Percentiles rank a stretch among this genome's conserved stretches.
Evolutionary conservation across 1,139 yeast genomes (phyloP).

Genomic region (Pneumocystis jirovecii): DNA sequence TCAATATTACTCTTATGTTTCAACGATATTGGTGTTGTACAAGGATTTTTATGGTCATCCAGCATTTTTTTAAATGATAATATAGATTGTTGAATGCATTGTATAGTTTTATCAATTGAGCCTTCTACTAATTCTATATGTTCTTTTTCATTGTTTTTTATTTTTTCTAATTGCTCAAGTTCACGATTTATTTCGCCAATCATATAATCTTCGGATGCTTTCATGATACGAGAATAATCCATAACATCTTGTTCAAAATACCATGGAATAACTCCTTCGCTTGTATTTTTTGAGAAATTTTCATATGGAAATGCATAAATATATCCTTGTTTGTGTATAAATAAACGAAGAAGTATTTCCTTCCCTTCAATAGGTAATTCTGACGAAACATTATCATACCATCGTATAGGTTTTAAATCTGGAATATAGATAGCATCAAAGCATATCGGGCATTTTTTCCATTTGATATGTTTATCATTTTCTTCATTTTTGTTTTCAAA

Average conservation of each 20-base stretch:
- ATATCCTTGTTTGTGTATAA: conserved; percentile 52
- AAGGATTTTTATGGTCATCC: conserved; percentile 1
- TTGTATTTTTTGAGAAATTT: conserved; percentile 13
- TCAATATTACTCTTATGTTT: not conserved
- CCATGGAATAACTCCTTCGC: conserved; percentile 19
- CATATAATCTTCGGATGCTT: conserved; percentile 44
- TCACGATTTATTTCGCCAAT: conserved; percentile 44
- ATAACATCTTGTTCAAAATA: conserved; percentile 26
- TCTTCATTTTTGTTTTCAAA: conserved; percentile 29
- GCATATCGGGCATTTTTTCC: conserved; percentile 78
- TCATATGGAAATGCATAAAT: conserved; percentile 49
- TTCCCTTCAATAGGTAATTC: conserved; percentile 49
- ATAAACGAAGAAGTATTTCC: conserved; percentile 48
- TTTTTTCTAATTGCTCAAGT: conserved; percentile 32
- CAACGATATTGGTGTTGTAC: not conserved
- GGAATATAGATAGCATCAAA: conserved; percentile 44
- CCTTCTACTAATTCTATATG: conserved; percentile 46
- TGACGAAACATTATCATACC: conserved; percentile 43
- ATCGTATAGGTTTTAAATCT: conserved; percentile 52
- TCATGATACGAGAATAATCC: conserved; percentile 45
- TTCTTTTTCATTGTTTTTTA: conserved; percentile 41
- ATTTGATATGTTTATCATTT: conserved; percentile 22
- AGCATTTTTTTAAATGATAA: conserved; percentile 1
- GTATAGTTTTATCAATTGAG: conserved; percentile 43
- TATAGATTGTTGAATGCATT: conserved; percentile 31